Conservation (phyloP, 208 protist species). For the Leptomonas pyrrhocoris region DNA sequence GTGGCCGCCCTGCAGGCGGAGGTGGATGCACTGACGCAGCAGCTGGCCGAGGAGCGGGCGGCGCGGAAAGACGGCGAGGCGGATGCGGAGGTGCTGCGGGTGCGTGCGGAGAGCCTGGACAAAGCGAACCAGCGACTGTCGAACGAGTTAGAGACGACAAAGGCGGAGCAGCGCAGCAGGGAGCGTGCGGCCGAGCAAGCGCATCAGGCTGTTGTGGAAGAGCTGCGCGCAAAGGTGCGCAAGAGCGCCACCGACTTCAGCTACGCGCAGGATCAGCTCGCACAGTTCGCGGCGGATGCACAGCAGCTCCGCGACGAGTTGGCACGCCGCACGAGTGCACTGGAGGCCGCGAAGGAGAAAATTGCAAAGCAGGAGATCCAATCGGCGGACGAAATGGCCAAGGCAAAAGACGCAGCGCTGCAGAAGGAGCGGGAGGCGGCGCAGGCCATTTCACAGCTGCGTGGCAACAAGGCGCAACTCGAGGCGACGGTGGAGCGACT, state of each 20-base stretch:
- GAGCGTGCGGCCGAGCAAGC: constrained; percentile 61
- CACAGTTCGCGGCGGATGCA: constrained; percentile 55
- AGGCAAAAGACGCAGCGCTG: constrained; percentile 36
- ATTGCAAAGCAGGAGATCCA: constrained; percentile 24
- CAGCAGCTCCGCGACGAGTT: constrained; percentile 67
- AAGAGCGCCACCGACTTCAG: constrained; percentile 45
- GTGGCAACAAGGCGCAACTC: constrained; percentile 41
- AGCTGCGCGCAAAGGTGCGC: constrained; percentile 57
- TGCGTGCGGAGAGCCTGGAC: constrained; percentile 60
- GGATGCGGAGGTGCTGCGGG: constrained; percentile 51
- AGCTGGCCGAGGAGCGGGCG: constrained; percentile 58
- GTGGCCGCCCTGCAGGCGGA: constrained; percentile 51
- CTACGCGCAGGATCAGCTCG: constrained; percentile 67
- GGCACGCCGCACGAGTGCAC: constrained; percentile 36
- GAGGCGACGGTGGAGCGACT: constrained; percentile 51
- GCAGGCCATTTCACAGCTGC: constrained; percentile 31
- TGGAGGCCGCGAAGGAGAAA: constrained; percentile 37
- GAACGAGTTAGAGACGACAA: constrained; percentile 54
- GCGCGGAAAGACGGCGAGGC: constrained; percentile 68
- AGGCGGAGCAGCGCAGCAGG: constrained; percentile 54
- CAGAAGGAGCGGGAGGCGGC: constrained; percentile 39
- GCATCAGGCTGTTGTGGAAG: constrained; percentile 53
- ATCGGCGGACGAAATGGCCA: constrained; percentile 23
- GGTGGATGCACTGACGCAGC: constrained; percentile 46
- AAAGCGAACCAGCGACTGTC: constrained; percentile 42